Evolutionary conservation across 1,284 basidiomycete genomes (phyloP).

Genomic region (Leucoagaricus sp.): DNA sequence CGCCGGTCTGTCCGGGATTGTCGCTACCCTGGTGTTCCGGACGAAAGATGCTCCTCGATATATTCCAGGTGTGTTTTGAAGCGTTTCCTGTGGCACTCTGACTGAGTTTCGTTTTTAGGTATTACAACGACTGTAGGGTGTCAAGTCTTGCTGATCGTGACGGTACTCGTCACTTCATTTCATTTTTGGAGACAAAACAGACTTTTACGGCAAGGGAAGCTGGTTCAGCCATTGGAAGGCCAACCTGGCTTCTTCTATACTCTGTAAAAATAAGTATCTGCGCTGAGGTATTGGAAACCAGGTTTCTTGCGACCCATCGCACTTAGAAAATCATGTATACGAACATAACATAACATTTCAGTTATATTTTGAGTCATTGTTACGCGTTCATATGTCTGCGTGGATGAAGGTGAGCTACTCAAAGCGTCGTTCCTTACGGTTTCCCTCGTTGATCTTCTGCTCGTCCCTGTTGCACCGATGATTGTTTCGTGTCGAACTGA

Average conservation of each 20-base stretch:
- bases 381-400: no score
- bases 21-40: constrained; percentile 42
- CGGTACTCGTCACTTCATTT: constrained; percentile 35
- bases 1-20: constrained; percentile 41
- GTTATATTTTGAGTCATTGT: no score
- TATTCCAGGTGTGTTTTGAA: constrained; percentile 34
- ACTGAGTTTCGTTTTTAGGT: constrained; percentile 23
- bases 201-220: constrained; percentile 34
- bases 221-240: constrained; percentile 37
- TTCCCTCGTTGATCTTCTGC: no score
- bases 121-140: constrained; percentile 39
- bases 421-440: no score
- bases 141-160: constrained; percentile 37
- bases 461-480: no score
- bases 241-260: constrained; percentile 45
- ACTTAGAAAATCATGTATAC: neutral
- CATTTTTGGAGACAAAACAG: constrained; percentile 38
- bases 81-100: constrained; percentile 3
- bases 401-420: no score
- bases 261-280: constrained; percentile 20
- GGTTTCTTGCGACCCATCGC: no score
- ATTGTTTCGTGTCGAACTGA: no score
- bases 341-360: no score
- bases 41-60: constrained; percentile 42
- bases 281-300: no score